Percentiles rank a stretch among this genome's conserved stretches.
These are phyloP conservation scores for Paramecium sonneborni DNA, from an alignment of 73 alveolate species.

Conservation along the genomic window DNA sequence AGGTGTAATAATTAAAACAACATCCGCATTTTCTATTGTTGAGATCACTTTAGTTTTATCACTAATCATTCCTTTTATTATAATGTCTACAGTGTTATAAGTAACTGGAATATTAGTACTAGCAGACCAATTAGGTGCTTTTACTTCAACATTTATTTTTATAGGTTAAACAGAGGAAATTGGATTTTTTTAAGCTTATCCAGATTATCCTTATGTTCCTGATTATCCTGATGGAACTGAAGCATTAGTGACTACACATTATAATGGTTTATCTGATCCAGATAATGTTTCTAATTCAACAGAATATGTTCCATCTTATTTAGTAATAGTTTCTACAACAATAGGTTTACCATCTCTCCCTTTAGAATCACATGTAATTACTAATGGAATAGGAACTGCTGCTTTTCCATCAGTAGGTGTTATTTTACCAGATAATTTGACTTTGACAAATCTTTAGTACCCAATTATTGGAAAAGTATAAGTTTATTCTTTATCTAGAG, in stretches of 20 bases:
- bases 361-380: background rate
- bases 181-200: background rate
- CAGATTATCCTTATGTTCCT: background rate
- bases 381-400: slow-evolving; percentile 3
- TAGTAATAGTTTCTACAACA: background rate
- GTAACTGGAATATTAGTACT: slow-evolving; percentile 6
- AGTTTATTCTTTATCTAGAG: background rate
- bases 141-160: background rate
- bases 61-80: background rate
- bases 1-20: background rate
- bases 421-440: background rate
- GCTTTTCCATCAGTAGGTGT: background rate
- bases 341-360: slow-evolving; percentile 55
- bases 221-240: background rate
- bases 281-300: slow-evolving; percentile 1
- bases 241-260: background rate
- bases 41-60: background rate
- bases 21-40: background rate
- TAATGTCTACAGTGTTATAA: background rate
- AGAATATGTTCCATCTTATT: background rate
- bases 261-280: slow-evolving; percentile 1
- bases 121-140: background rate
- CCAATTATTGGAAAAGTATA: background rate
- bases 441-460: slow-evolving; percentile 1
- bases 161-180: slow-evolving; percentile 8